Evolutionary conservation across 306 rosid genomes (phyloP), one percentile per base, ranked within the genome.

Genomic region (Sesbania bispinosa): DNA sequence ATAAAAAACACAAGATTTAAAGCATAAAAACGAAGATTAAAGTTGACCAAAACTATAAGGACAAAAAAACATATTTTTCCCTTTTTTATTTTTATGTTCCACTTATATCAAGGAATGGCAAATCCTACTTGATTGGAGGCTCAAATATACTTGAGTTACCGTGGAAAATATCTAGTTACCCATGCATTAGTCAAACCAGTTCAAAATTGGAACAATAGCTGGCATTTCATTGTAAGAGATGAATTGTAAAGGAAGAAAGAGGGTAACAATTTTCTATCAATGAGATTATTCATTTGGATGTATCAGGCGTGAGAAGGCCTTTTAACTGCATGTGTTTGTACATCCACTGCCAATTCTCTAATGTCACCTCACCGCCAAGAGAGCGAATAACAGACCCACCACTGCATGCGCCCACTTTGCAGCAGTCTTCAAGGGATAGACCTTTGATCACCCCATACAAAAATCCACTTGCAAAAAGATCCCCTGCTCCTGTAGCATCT

Each of bases 401-500:
- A 69, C 95, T 90, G 85, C 96, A 94, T 18, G 96, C 61, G 0
- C 98, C 98, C 10, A 90, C 82, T 76, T 81, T 81, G 84, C 98
- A 90, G 84, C 98, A 90, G 27, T 89, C 87, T 84, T 87, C 92
- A 6, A 93, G 85, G 2, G 92, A 66, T 14, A 89, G 23, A 10
- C 95, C 97, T 60, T 82, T 90, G 43, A 90, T 73, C 78, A 88
- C 79, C 29, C 94, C 98, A 15, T 88, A 88, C 84, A 93, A 45
- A 76, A 93, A 93, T 5, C 97, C 93, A 71, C 98, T 82, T 0
- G 97, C 98, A 78, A 90, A 93, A 57, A 93, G 85, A 77, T 93
- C 98, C 5, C 98, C 97, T 26, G 97, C 97, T 50, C 97, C 96
- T 1, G 96, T 90, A 46, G 96, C 96, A 74, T 90, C 97, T 2